Base-by-base conservation (phyloP, 805 yeast species). In the Metschnikowia dekortorum region DNA sequence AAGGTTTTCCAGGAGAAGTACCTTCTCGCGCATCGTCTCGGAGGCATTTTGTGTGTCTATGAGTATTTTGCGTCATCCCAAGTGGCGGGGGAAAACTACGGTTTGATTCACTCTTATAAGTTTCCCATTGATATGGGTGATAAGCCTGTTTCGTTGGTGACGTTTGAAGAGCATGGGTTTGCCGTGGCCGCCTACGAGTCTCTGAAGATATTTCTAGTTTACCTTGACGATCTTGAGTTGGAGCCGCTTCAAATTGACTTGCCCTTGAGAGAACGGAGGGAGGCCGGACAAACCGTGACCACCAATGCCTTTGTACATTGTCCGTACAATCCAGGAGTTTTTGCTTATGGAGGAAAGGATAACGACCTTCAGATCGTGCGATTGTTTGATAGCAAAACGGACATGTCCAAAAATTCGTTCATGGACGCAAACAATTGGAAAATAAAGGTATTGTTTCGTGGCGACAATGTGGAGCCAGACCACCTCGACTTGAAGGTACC, bases 261-360 rank as follows among this genome's bases (percentile, higher is more conserved):
- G 26, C 56, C 56, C 7, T 49, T 43, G 44, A 36, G 33, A 45
- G 35, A 39, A 10, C 11, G 11, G 35, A 31, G n/a, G 13, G 47
- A 35, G 42, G 31, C 47, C 10, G 35, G 22, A 22, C 33, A 35
- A 44, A 26, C 26, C 10, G 41, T 50, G 8, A 9, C 45, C 11
- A 81, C 83, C 6, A 63, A 74, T 50, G 65, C 82, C 35, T 79
- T 78, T 61, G 63, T 66, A 10, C 64, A 68, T 32, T 81, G 81
- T 58, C 84, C 83, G 3, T 60, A 64, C 13, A 74, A 71, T 18
- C 63, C 65, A 7, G 79, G 80, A 22, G 64, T 83, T 1, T 81
- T 87, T 66, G 96, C 94, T 1, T 80, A 73, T 60, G 97, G 97
- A 34, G 99, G 98, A 30, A 81, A 88, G 61, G 95, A 90, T 58